A percentile compares a stretch with the other conserved stretches of the same genome.
Evolutionary conservation across 176 grass and related monocot species (phyloP).

Genomic region (Leersia perrieri): DNA sequence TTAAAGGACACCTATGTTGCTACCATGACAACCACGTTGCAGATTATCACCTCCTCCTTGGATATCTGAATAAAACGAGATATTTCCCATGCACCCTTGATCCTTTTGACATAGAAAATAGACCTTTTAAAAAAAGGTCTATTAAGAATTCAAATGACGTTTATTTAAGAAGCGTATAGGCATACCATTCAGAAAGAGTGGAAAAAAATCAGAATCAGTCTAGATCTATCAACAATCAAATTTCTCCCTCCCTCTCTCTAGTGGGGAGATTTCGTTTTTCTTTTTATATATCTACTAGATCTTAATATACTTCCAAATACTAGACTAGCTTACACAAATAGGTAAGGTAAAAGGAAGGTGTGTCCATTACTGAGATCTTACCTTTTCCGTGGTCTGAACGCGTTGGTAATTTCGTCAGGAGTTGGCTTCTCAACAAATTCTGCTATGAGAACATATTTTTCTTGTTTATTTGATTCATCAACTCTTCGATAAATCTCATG

Average conservation of each 20-base stretch:
- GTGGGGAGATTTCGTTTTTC: not conserved
- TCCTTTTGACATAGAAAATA: not conserved
- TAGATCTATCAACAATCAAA: not conserved
- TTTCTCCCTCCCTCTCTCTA: not conserved
- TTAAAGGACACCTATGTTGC: not conserved
- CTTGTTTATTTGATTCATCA: slow-evolving; percentile 60
- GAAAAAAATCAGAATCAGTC: not conserved
- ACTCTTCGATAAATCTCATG: slow-evolving; percentile 87
- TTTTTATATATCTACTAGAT: not conserved
- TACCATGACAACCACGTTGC: not conserved
- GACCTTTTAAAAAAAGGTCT: not conserved
- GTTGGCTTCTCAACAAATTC: slow-evolving; percentile 75
- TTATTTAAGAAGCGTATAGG: not conserved
- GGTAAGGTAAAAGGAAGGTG: not conserved
- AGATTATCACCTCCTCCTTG: not conserved
- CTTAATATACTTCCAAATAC: not conserved
- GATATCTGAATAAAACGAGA: not conserved
- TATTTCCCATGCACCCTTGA: not conserved
- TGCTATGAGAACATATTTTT: slow-evolving; percentile 70
- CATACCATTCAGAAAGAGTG: not conserved
- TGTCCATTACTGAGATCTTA: slow-evolving; percentile 30
- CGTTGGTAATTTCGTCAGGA: slow-evolving; percentile 66
- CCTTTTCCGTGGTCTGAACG: slow-evolving; percentile 65
- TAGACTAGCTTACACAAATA: not conserved
- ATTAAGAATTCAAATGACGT: not conserved